A percentile compares a stretch with the other conserved stretches of the same genome.
Evolutionary conservation across 306 rosid genomes (phyloP).

Genomic region (Citrullus amarus): DNA sequence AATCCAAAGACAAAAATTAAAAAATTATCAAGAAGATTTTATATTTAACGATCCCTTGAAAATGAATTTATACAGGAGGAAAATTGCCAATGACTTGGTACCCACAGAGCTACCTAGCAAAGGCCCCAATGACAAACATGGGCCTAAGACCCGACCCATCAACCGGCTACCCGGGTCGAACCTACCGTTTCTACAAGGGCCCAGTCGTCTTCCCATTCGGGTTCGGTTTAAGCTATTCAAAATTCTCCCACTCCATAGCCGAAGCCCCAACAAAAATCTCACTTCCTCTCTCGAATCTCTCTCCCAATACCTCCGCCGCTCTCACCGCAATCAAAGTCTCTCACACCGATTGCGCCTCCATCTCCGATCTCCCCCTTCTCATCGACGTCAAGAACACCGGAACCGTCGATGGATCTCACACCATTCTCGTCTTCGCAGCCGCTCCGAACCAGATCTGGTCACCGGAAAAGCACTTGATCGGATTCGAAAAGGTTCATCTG

Average conservation of each 20-base stretch:
- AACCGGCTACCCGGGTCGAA: constrained; percentile 76
- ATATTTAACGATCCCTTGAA: neutral
- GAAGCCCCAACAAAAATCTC: constrained; percentile 35
- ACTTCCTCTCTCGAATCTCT: constrained; percentile 10
- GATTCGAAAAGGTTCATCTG: constrained; percentile 48
- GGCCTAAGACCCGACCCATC: constrained; percentile 48
- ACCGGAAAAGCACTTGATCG: constrained; percentile 34
- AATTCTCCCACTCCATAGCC: constrained; percentile 33
- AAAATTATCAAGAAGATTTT: no score
- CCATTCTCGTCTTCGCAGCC: constrained; percentile 41
- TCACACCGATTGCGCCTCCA: constrained; percentile 35
- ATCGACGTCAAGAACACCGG: constrained; percentile 59
- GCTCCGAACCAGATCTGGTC: constrained; percentile 44
- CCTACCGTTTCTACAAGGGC: constrained; percentile 86
- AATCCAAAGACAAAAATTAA: no score
- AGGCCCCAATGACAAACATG: constrained; percentile 80
- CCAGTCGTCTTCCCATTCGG: constrained; percentile 84
- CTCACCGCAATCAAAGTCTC: constrained; percentile 26
- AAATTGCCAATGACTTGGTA: constrained; percentile 81
- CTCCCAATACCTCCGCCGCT: constrained; percentile 27
- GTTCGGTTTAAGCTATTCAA: constrained; percentile 61
- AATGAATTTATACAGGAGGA: constrained; percentile 21
- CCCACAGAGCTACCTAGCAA: constrained; percentile 46
- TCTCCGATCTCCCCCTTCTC: constrained; percentile 18
- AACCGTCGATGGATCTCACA: constrained; percentile 55